These are phyloP conservation scores for Rubia balearica DNA, from an alignment of 305 asterid species.

Conservation along the genomic window DNA sequence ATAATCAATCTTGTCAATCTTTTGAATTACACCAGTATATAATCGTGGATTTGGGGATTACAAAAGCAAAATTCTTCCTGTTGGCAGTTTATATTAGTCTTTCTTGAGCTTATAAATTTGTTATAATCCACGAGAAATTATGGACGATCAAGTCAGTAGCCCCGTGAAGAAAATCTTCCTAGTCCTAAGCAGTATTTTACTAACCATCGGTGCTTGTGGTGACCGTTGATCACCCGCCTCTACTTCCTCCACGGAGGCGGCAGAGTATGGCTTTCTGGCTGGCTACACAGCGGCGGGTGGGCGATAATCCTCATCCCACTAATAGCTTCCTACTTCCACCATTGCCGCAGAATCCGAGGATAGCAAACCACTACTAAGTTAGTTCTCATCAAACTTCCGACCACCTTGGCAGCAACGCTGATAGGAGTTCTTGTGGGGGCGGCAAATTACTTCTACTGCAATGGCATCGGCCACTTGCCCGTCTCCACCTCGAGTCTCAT, in stretches of 20 bases:
- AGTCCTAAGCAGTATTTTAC: background rate
- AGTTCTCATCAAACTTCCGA: background rate
- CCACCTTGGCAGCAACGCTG: background rate
- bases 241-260: slow-evolving; percentile 27
- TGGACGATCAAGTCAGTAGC: slow-evolving; percentile 8
- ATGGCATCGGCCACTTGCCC: slow-evolving; percentile 12
- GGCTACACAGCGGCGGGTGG: slow-evolving; percentile 26
- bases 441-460: background rate
- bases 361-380: background rate
- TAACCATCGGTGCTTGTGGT: slow-evolving; percentile 21
- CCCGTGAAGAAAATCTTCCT: slow-evolving; percentile 5
- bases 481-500: slow-evolving; percentile 21
- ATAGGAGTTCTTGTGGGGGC: background rate
- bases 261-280: slow-evolving; percentile 22
- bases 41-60: background rate
- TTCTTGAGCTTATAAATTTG: background rate
- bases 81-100: background rate
- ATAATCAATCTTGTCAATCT: background rate
- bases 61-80: background rate
- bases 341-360: background rate
- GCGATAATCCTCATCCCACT: slow-evolving; percentile 27
- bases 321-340: slow-evolving; percentile 10
- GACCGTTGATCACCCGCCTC: slow-evolving; percentile 25
- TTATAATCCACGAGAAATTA: background rate
- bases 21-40: background rate